Conservation (phyloP, 352 stramenopile genomes). For the Phytophthora cryptogea region DNA sequence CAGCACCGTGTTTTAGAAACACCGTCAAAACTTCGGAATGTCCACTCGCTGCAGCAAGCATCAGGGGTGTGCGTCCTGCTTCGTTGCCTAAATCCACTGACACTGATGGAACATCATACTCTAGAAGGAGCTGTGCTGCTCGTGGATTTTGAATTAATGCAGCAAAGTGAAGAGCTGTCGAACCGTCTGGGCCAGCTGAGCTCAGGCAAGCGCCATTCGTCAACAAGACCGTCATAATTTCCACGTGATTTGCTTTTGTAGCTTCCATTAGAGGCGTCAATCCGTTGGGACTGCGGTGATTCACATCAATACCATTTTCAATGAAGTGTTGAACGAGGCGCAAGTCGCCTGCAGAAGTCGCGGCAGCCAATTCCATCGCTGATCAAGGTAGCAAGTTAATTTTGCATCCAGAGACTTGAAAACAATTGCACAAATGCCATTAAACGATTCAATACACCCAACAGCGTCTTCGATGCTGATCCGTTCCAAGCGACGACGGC, state of each 20-base stretch:
- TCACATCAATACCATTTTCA: background rate
- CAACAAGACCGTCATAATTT: conserved; percentile 6
- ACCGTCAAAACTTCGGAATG: conserved; percentile 11
- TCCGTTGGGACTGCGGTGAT: background rate
- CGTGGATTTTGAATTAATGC: background rate
- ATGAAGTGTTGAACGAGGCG: background rate
- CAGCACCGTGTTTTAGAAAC: conserved; percentile 10
- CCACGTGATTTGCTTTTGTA: background rate
- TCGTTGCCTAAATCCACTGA: conserved; percentile 8
- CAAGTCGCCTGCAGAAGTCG: background rate
- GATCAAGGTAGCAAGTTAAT: background rate
- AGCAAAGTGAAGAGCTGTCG: conserved; percentile 5
- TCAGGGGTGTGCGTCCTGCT: conserved; percentile 16
- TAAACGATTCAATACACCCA: background rate
- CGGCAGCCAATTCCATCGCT: conserved; percentile 3
- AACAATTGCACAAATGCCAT: background rate
- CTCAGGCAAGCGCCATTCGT: background rate
- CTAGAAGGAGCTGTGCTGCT: conserved; percentile 6
- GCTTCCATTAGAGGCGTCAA: conserved; percentile 1
- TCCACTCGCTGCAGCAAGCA: conserved; percentile 15
- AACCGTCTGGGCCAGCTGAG: conserved; percentile 1
- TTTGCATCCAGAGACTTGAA: no score
- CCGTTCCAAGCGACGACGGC: no score
- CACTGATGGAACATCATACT: background rate
- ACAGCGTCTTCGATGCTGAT: background rate